Evolutionary conservation across 805 yeast genomes (phyloP).

Genomic region (Torulaspora indica): DNA sequence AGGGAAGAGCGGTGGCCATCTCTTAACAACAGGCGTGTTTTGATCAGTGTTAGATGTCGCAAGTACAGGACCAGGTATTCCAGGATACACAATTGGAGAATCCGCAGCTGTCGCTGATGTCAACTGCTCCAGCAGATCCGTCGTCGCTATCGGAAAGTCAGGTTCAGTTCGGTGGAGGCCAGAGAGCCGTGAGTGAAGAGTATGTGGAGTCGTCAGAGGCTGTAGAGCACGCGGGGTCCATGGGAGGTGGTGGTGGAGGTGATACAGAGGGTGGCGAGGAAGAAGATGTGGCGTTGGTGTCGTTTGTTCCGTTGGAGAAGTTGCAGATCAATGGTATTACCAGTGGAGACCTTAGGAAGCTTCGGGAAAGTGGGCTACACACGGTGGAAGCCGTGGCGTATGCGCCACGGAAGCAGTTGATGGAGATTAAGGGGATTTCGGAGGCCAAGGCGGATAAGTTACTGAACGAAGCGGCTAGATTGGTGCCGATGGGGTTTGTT

Average conservation of each 20-base stretch:
- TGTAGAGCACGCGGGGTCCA: constrained; percentile 6
- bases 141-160: constrained; percentile 18
- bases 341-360: constrained; percentile 67
- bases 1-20: not conserved
- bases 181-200: constrained; percentile 4
- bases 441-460: constrained; percentile 92
- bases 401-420: constrained; percentile 76
- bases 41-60: constrained; percentile 7
- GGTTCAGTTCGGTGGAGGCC: constrained; percentile 3
- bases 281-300: constrained; percentile 45
- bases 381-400: constrained; percentile 93
- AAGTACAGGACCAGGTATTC: constrained; percentile 11
- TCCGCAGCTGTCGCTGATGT: constrained; percentile 19
- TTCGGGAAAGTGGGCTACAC: constrained; percentile 76
- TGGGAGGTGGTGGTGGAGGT: constrained; percentile 5
- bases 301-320: constrained; percentile 36
- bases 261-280: constrained; percentile 38
- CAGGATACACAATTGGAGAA: constrained; percentile 11
- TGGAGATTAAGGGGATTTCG: constrained; percentile 83
- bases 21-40: not conserved
- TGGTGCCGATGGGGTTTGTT: constrained; percentile 94
- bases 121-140: constrained; percentile 27
- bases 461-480: constrained; percentile 73
- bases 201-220: constrained; percentile 7
- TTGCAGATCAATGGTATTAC: constrained; percentile 79